A percentile compares a stretch with the other conserved stretches of the same genome.
Conservation (phyloP, 306 rosid species). For the Vigna unguiculata region DNA sequence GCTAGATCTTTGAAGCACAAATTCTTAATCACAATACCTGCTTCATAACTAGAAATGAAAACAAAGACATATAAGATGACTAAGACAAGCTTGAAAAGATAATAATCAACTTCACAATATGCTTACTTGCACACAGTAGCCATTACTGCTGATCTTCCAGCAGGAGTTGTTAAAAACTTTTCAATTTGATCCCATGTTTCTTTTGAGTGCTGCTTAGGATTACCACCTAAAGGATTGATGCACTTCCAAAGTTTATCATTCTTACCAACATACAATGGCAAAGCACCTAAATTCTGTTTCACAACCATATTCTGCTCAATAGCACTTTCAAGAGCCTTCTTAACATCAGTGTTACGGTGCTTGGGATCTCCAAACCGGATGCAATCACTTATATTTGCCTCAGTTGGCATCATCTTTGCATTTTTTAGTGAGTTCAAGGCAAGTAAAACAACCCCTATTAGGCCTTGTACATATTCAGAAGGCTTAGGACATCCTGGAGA, state of each 20-base stretch:
- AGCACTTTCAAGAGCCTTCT: constrained; percentile 82
- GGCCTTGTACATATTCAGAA: constrained; percentile 81
- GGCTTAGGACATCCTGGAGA: constrained; percentile 75
- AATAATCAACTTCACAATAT: constrained; percentile 27
- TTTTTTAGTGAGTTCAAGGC: constrained; percentile 76
- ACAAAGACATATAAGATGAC: constrained; percentile 11
- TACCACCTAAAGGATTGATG: constrained; percentile 70
- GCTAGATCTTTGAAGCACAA: constrained; percentile 67
- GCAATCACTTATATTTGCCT: constrained; percentile 79
- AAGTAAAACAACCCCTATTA: constrained; percentile 82
- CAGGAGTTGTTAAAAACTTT: constrained; percentile 63
- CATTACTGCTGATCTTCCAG: constrained; percentile 72
- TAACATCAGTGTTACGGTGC: constrained; percentile 80
- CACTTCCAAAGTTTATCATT: constrained; percentile 85
- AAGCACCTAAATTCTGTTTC: constrained; percentile 78
- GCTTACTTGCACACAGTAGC: constrained; percentile 79
- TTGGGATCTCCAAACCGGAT: constrained; percentile 84
- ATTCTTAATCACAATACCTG: constrained; percentile 69
- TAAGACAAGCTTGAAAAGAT: constrained; percentile 30
- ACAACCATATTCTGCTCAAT: constrained; percentile 81
- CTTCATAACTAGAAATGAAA: constrained; percentile 77
- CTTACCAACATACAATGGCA: constrained; percentile 78
- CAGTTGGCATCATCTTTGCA: constrained; percentile 86
- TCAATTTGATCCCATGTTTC: constrained; percentile 69
- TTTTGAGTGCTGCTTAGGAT: constrained; percentile 63